Percentiles rank a stretch among this genome's conserved stretches.
phyloP scores from a whole-genome alignment of 2,329 filamentous ascomycete genomes.

The Fusarium oxysporum region DNA sequence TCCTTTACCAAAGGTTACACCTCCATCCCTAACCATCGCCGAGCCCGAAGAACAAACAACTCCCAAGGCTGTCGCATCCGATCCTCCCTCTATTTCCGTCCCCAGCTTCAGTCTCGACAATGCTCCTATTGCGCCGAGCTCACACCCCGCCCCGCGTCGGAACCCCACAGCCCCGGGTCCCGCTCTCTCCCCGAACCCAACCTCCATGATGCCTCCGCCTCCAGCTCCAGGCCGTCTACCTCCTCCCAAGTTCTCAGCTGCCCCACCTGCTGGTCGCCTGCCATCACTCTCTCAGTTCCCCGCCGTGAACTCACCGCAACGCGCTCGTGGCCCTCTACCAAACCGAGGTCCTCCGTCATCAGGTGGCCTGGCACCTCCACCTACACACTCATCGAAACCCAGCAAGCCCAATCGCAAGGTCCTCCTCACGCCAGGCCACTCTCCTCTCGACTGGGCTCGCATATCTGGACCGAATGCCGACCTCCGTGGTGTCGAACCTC shows the following conservation, averaged over 20 bases:
- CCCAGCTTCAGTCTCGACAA: constrained; percentile 61
- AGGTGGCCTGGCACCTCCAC: constrained; percentile 65
- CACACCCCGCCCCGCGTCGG: constrained; percentile 30
- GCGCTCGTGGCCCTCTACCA: constrained; percentile 57
- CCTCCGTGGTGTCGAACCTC: constrained; percentile 70
- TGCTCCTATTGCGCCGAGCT: constrained; percentile 37
- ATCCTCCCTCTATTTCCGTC: constrained; percentile 47
- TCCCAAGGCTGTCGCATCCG: constrained; percentile 59
- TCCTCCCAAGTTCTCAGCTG: constrained; percentile 23
- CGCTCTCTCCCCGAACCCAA: constrained; percentile 11
- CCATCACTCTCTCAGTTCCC: constrained; percentile 60
- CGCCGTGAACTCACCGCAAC: constrained; percentile 63
- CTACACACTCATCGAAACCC: constrained; percentile 64
- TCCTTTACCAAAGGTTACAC: constrained; percentile 49
- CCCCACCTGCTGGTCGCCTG: constrained; percentile 45
- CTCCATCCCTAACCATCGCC: constrained; percentile 36
- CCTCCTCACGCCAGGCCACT: constrained; percentile 87
- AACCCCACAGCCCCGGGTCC: constrained; percentile 31
- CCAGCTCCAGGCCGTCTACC: constrained; percentile 36
- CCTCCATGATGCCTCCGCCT: constrained; percentile 49
- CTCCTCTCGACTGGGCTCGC: constrained; percentile 94
- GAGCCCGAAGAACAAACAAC: constrained; percentile 59
- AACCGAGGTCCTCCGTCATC: constrained; percentile 53
- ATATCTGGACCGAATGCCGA: constrained; percentile 74
- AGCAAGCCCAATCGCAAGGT: constrained; percentile 75